Evolutionary conservation across 805 yeast genomes (phyloP), one percentile per base, ranked within the genome.

Genomic region (Lipomyces starkeyi): DNA sequence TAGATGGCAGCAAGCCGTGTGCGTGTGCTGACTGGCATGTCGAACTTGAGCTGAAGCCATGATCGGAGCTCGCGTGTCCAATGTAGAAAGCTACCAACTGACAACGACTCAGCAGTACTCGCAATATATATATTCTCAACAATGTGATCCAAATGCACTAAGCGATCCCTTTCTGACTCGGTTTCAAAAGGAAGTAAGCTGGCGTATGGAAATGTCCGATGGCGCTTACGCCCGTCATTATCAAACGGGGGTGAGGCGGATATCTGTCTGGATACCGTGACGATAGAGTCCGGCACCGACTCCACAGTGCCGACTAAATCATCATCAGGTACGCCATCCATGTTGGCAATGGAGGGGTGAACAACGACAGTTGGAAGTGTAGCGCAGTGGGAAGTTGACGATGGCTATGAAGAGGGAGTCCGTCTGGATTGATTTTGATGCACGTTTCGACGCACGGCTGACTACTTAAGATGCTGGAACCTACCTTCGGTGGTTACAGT

Each of bases 61-160:
- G 89, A 88, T 61, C 86, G 84, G 70, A 94, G 82, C 76, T 93
- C 98, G 63, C 89, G 88, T 0, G 97, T 89, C 97, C 97, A 93
- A 67, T 89, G 91, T 63, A 88, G 84, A 7, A 92, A 89, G 58
- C 88, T 84, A 6, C 90, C 87, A 6, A 91, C 88, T 0, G 95
- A 79, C 17, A 92, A 80, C 76, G 92, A 97, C 69, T 89, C 80
- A 2, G 95, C 85, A 66, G 86, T 83, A 59, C 91, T 84, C 9
- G 97, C 92, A 65, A 91, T 86, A 76, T 91, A 91, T 22, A 95
- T 78, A 77, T 91, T 92, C 1, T 89, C 84, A 40, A 93, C 83
- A n/a, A 94, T 90, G 74, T 90, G 95, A 57, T 91, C 84, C 53
- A 94, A 80, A 73, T 92, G 93, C 63, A 83, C 84, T 20, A 91